Percentiles rank a stretch among this genome's conserved stretches.
Evolutionary conservation across 2,329 filamentous ascomycete genomes (phyloP).

Genomic region (Hymenoscyphus infarciens): DNA sequence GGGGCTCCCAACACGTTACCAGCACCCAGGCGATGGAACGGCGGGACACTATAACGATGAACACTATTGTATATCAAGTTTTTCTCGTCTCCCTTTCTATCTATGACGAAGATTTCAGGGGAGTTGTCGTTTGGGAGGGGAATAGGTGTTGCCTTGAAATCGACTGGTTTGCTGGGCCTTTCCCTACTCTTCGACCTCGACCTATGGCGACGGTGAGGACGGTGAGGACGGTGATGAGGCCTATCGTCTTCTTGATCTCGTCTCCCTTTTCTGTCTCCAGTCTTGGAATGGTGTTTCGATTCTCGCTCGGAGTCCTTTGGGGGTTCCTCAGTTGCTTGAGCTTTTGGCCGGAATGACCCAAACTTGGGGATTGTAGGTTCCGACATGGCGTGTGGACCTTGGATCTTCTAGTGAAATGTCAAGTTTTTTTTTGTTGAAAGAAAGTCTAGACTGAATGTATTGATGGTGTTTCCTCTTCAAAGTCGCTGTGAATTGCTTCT

Average conservation of each 20-base stretch:
- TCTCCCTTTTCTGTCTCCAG: not conserved
- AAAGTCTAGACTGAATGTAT: too few relatives aligned
- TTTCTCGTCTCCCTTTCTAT: conserved; percentile 72
- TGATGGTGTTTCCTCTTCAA: too few relatives aligned
- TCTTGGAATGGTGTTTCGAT: conserved; percentile 10
- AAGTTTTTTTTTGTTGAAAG: not conserved
- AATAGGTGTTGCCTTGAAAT: conserved; percentile 2
- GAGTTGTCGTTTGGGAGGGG: conserved; percentile 4
- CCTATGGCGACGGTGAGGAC: conserved; percentile 14
- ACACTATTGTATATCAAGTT: conserved; percentile 72
- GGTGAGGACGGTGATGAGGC: conserved; percentile 11
- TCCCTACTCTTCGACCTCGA: conserved; percentile 15
- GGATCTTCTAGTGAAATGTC: not conserved
- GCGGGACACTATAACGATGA: conserved; percentile 67
- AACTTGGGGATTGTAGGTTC: conserved; percentile 59
- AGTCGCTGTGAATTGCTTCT: too few relatives aligned
- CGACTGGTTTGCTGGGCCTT: not conserved
- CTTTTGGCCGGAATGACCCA: conserved; percentile 64
- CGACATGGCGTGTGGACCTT: conserved; percentile 23
- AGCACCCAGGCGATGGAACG: conserved; percentile 64
- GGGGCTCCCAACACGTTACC: conserved; percentile 68
- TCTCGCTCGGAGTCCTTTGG: conserved; percentile 14
- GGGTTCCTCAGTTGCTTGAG: conserved; percentile 15
- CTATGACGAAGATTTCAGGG: conserved; percentile 53
- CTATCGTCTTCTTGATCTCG: conserved; percentile 9